Evolutionary conservation across 192 early-diverging fungal genomes (phyloP), one percentile per base, ranked within the genome.

Genomic region (Rhizoclosmatium globosum): DNA sequence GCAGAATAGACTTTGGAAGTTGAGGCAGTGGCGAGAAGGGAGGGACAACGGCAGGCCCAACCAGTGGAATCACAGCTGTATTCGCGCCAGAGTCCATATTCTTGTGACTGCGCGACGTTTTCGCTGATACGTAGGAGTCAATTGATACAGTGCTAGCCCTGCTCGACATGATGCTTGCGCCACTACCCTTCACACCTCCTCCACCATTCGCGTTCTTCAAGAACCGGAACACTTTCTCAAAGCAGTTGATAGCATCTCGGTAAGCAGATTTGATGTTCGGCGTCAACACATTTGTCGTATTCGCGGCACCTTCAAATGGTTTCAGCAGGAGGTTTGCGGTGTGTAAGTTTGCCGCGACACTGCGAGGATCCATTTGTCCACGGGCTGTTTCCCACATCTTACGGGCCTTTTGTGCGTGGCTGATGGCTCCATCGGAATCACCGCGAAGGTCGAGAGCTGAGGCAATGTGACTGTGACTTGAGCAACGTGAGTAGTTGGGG

Each of bases 161-260:
- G 42, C 65, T 71, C 47, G 68, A 72, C 45, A 61, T 56, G 9
- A 67, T 71, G 44, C 48, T 69, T n/a, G 68, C 21, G 47, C 67
- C 41, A n/a, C 77, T 59, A 41, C 59, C 70, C 6, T 38, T 47
- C 2, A n/a, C 17, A 23, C 39, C 46, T 46, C 41, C 39, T 19
- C 15, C 39, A 4, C 79, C 56, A 21, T 11, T 47, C 7, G 44
- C 23, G 47, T 60, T 73, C 38, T 84, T 84, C 31, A 86, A 50
- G 77, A 73, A 86, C 67, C 87, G 77, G 61, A 88, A 88, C n/a
- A 87, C 81, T 59, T 85, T 84, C 67, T 88, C 87, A 60, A 80
- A 81, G 65, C 87, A 88, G 3, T 21, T 61, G 72, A 88, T 85
- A 21, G 87, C 87, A 56, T 88, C 87, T 39, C 81, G 76, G 65